phyloP scores from a whole-genome alignment of 2,329 filamentous ascomycete species.

The Sodiomyces alkalinus region DNA sequence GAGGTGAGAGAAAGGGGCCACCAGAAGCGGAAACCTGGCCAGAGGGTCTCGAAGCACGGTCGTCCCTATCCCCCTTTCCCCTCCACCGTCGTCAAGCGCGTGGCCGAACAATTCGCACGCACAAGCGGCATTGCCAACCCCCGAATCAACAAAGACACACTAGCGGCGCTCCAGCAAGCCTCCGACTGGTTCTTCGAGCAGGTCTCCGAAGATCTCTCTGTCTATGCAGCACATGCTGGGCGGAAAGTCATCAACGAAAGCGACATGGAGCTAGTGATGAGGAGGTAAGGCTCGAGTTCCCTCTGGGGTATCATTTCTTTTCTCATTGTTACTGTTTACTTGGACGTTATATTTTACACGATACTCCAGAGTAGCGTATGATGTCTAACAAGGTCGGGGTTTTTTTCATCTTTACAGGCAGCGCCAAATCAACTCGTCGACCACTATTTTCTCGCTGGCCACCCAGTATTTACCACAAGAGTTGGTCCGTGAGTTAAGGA shows the following conservation, averaged over 20 bases:
- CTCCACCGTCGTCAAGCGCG: conserved; percentile 54
- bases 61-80: conserved; percentile 65
- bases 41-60: conserved; percentile 54
- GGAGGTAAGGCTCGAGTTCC: conserved; percentile 43
- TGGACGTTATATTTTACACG: conserved; percentile 14
- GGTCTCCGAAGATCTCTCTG: conserved; percentile 60
- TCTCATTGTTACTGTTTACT: conserved; percentile 7
- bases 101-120: conserved; percentile 57
- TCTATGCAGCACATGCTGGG: conserved; percentile 68
- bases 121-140: conserved; percentile 49
- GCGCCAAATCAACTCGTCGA: conserved; percentile 54
- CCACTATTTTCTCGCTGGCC: conserved; percentile 74
- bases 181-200: conserved; percentile 92
- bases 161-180: conserved; percentile 62
- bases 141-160: conserved; percentile 57
- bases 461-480: conserved; percentile 71
- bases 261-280: conserved; percentile 71
- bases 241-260: conserved; percentile 76
- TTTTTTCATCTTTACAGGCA: too few relatives aligned
- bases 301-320: conserved; percentile 10
- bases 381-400: too few relatives aligned
- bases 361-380: too few relatives aligned
- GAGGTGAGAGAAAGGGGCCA: conserved; percentile 10
- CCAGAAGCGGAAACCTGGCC: conserved; percentile 25
- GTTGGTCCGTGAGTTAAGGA: conserved; percentile 66